Evolutionary conservation across 2,329 filamentous ascomycete genomes (phyloP).

Genomic region (Ascochyta pisi): DNA sequence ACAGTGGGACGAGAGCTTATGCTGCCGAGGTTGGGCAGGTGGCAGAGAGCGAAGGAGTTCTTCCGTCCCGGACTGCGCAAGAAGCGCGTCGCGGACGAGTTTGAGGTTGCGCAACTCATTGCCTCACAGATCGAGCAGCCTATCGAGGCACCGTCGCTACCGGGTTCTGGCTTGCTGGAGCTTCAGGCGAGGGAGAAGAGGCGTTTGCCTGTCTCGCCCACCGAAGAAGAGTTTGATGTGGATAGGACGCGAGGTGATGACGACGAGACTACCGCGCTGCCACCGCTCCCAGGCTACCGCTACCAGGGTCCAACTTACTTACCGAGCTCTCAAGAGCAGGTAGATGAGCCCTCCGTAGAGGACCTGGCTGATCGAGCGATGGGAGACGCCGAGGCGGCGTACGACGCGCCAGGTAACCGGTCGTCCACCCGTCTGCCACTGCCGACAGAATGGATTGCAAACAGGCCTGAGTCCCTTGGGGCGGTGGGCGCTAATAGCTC

Average conservation of each 20-base stretch:
- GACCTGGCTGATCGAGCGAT: background rate
- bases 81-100: background rate
- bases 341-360: background rate
- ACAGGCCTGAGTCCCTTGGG: background rate
- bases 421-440: background rate
- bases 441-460: background rate
- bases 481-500: background rate
- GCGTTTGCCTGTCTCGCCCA: background rate
- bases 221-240: background rate
- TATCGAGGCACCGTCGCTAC: background rate
- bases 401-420: constrained; percentile 1
- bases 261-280: background rate
- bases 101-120: background rate
- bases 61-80: background rate
- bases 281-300: background rate
- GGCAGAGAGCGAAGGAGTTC: background rate
- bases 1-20: background rate
- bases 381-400: background rate
- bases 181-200: background rate
- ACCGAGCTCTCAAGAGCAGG: background rate
- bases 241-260: background rate
- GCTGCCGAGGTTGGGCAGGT: background rate
- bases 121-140: background rate
- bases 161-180: background rate
- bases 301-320: no score